Evolutionary conservation across 1,139 yeast species (phyloP).

Genomic region (Suhomyces wounanorum): DNA sequence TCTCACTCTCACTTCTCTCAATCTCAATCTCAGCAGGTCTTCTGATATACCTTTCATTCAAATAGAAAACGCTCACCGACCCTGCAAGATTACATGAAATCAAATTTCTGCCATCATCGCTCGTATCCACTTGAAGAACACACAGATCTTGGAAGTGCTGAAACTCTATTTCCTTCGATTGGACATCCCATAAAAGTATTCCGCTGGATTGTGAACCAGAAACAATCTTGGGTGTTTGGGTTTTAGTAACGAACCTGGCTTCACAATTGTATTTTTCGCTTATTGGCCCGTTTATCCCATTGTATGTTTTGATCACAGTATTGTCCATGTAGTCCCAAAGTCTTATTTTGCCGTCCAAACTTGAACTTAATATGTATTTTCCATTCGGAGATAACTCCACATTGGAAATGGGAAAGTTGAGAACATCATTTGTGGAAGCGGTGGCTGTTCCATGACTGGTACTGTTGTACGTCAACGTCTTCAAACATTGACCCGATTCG

Average conservation of each 20-base stretch:
- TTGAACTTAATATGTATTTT: constrained; percentile 72
- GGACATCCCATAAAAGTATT: constrained; percentile 74
- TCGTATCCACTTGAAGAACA: constrained; percentile 51
- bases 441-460: constrained; percentile 60
- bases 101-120: constrained; percentile 38
- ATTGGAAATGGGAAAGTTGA: constrained; percentile 67
- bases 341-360: constrained; percentile 76
- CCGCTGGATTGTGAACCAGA: constrained; percentile 70
- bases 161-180: constrained; percentile 55
- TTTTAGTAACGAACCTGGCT: constrained; percentile 45
- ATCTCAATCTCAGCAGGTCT: neutral
- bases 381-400: constrained; percentile 84
- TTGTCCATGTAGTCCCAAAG: constrained; percentile 84
- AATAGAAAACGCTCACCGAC: constrained; percentile 25
- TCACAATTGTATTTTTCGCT: constrained; percentile 52
- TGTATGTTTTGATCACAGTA: constrained; percentile 73
- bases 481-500: constrained; percentile 86
- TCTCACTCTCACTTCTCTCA: constrained; percentile 1
- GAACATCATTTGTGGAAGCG: constrained; percentile 54
- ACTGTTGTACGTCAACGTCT: constrained; percentile 76
- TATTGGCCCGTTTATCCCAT: constrained; percentile 39
- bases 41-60: constrained; percentile 17
- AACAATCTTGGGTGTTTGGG: constrained; percentile 44
- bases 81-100: constrained; percentile 40
- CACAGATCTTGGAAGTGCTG: constrained; percentile 37